Evolutionary conservation across 495 filamentous ascomycete genomes (phyloP), one percentile per base, ranked within the genome.

Genomic region (Acidiella bohemica): DNA sequence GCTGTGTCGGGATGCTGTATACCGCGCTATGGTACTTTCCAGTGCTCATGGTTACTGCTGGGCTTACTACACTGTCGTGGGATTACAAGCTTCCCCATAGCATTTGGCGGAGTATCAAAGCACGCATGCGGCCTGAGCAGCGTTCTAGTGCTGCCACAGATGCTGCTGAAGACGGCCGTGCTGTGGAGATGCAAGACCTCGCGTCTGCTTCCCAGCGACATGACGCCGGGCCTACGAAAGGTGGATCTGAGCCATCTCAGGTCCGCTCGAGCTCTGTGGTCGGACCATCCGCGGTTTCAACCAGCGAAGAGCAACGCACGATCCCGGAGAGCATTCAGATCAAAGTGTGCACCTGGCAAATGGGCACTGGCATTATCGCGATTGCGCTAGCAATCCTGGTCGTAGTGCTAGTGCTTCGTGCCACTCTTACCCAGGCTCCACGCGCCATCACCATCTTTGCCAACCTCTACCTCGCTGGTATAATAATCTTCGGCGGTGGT

Each of bases 1-100:
- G 64, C 16, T 63, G 68, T 2, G 78, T 77, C 0, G 84, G 81
- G 5, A 59, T 88, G 56, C 67, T 79, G 29, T 86, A 88, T 46
- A 84, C 73, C 40, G 73, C 81, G 0, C 59, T 87, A 0, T 92
- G 81, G 84, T 92, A 85, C 51, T 88, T 86, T 46, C 84, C 84
- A 0, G 54, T 81, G 1, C 50, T 92, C 7, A 78, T 88, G 68
- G 39, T 75, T 9, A 60, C 62, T 11, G 81, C 75, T 0, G 61
- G 76, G 22, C 3, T 68, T 11, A 58, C 61, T 0, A 75, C 77
- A 0, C 54, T 75, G 0, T 27, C 71, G 6, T 81, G 73, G 63
- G 82, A 88, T 57, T 56, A 67, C 36, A 61, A 66, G 70, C 14
- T 75, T 50, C 60, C 49, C 63, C 44, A 71, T n/a, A n/a, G n/a